Evolutionary conservation across 2,329 filamentous ascomycete species (phyloP).

Genomic region (Monosporascus sp.): DNA sequence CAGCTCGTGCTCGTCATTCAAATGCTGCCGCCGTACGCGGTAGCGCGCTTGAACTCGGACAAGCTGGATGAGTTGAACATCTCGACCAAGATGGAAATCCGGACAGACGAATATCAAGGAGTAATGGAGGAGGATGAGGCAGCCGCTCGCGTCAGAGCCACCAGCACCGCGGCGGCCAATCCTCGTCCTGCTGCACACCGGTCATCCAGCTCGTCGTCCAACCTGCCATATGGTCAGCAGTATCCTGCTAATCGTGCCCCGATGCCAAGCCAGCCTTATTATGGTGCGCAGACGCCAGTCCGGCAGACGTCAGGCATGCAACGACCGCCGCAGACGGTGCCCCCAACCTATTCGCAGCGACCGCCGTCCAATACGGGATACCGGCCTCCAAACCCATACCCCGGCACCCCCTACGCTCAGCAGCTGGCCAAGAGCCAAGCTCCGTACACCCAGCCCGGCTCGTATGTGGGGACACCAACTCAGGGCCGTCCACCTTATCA

Average conservation of each 20-base stretch:
- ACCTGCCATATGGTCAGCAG: conserved; percentile 37
- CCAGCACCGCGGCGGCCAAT: conserved; percentile 33
- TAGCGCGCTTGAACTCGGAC: conserved; percentile 81
- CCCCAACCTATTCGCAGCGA: conserved; percentile 29
- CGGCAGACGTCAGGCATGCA: conserved; percentile 30
- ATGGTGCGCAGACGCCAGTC: conserved; percentile 36
- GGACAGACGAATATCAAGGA: conserved; percentile 68
- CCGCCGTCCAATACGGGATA: conserved; percentile 40
- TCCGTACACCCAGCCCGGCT: conserved; percentile 45
- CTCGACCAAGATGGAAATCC: conserved; percentile 70
- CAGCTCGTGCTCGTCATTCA: conserved; percentile 71
- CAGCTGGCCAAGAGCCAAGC: conserved; percentile 48
- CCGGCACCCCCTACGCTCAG: conserved; percentile 36
- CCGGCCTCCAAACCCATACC: conserved; percentile 43
- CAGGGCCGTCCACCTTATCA: conserved; percentile 38
- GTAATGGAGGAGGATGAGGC: conserved; percentile 79
- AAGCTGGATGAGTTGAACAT: conserved; percentile 79
- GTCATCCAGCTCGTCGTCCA: conserved; percentile 36
- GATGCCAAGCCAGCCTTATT: conserved; percentile 38
- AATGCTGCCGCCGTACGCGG: conserved; percentile 74
- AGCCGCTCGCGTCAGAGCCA: conserved; percentile 45
- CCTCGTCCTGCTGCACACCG: conserved; percentile 32
- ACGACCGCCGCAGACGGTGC: conserved; percentile 34
- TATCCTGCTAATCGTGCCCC: conserved; percentile 44
- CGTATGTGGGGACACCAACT: conserved; percentile 37